Evolutionary conservation across 345 rosid species (phyloP).

Genomic region (Pelargonium nanum): DNA sequence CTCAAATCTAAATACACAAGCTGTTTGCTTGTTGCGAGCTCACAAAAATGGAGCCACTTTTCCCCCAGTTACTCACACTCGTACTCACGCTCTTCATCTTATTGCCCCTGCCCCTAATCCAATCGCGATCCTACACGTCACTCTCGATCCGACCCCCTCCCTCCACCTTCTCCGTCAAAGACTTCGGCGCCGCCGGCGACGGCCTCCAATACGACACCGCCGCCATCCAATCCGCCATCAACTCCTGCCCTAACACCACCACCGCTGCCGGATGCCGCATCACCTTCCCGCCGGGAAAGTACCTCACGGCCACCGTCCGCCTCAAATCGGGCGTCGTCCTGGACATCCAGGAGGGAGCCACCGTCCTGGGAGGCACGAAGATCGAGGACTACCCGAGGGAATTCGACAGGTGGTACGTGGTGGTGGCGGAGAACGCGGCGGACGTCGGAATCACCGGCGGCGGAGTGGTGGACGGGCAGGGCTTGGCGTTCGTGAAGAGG

Average conservation of each 20-base stretch:
- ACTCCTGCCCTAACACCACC: constrained; percentile 38
- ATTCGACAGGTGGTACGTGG: constrained; percentile 61
- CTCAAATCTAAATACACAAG: too few species aligned
- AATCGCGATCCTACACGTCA: constrained; percentile 28
- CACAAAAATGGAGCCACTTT: too few species aligned
- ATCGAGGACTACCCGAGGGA: constrained; percentile 55
- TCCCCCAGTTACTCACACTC: too few species aligned
- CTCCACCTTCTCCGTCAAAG: constrained; percentile 31
- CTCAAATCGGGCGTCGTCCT: constrained; percentile 59
- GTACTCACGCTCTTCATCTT: constrained; percentile 12
- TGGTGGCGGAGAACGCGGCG: constrained; percentile 57
- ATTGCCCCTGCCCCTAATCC: constrained; percentile 8
- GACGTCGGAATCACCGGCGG: constrained; percentile 90
- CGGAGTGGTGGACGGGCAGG: constrained; percentile 79
- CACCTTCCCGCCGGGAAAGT: constrained; percentile 58
- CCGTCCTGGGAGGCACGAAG: constrained; percentile 55
- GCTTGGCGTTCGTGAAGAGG: constrained; percentile 53
- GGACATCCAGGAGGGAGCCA: constrained; percentile 49
- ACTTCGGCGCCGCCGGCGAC: constrained; percentile 81
- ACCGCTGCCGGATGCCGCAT: constrained; percentile 43
- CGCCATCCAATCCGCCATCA: constrained; percentile 68
- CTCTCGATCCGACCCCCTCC: constrained; percentile 16
- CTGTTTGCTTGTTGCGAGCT: too few species aligned
- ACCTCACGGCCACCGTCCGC: constrained; percentile 65
- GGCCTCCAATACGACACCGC: constrained; percentile 61